Conservation (phyloP, 805 yeast genomes). For the Candida andamanensis region DNA sequence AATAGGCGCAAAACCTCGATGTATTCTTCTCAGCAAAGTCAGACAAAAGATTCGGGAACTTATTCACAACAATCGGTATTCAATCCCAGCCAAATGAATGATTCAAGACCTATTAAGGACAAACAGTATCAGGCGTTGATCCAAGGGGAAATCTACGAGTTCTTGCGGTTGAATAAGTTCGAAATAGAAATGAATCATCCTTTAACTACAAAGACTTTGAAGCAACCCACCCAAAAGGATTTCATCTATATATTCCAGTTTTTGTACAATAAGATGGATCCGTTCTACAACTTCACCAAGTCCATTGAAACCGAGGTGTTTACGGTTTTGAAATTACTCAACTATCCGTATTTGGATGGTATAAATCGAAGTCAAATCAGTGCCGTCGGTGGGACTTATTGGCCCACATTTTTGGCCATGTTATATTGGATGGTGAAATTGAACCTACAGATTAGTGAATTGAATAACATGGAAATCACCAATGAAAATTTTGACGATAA, state of each 20-base stretch:
- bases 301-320: conserved; percentile 75
- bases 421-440: conserved; percentile 74
- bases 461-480: conserved; percentile 23
- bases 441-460: conserved; percentile 29
- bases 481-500: conserved; percentile 30
- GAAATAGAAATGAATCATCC: conserved; percentile 73
- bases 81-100: conserved; percentile 2
- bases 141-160: conserved; percentile 65
- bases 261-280: conserved; percentile 72
- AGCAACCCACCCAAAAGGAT: conserved; percentile 82
- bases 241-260: conserved; percentile 76
- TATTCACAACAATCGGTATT: conserved; percentile 6
- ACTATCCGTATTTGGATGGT: conserved; percentile 76
- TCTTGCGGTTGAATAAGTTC: conserved; percentile 57
- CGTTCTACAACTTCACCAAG: conserved; percentile 63
- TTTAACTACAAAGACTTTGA: conserved; percentile 57
- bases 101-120: conserved; percentile 64
- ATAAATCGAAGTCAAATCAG: conserved; percentile 81
- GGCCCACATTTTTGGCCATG: conserved; percentile 82
- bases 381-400: conserved; percentile 86
- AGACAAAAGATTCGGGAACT: too few relatives aligned
- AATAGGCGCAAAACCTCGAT: conserved; percentile 3
- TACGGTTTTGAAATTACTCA: conserved; percentile 54
- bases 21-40: background rate
- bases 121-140: conserved; percentile 58